phyloP scores from a whole-genome alignment of 306 rosid genomes.

The Medicago truncatula region MtrunA17r5.0-ANR NC_053044.1:45136001-45136500 shows the following conservation, averaged over 20 bases:
- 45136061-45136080: constrained; percentile 92
- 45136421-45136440: constrained; percentile 90
- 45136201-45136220: constrained; percentile 46
- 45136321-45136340: constrained; percentile 2
- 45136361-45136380: constrained; percentile 19
- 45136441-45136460: constrained; percentile 84
- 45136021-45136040: constrained; percentile 53
- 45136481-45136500: constrained; percentile 89
- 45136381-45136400: constrained; percentile 4
- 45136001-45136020: constrained; percentile 44
- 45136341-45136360: constrained; percentile 6
- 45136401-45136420: constrained; percentile 36
- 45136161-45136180: constrained; percentile 63
- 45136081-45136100: constrained; percentile 95
- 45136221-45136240: constrained; percentile 65
- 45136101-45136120: constrained; percentile 85
- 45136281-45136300: constrained; percentile 81
- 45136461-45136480: constrained; percentile 77
- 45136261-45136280: constrained; percentile 71
- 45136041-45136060: constrained; percentile 86
- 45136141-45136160: constrained; percentile 90
- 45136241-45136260: constrained; percentile 76
- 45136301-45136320: neutral
- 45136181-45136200: constrained; percentile 51
- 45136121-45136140: constrained; percentile 82